Conservation (phyloP, 371 early-diverging fungal species). For the Umbelopsis sp. region DNA sequence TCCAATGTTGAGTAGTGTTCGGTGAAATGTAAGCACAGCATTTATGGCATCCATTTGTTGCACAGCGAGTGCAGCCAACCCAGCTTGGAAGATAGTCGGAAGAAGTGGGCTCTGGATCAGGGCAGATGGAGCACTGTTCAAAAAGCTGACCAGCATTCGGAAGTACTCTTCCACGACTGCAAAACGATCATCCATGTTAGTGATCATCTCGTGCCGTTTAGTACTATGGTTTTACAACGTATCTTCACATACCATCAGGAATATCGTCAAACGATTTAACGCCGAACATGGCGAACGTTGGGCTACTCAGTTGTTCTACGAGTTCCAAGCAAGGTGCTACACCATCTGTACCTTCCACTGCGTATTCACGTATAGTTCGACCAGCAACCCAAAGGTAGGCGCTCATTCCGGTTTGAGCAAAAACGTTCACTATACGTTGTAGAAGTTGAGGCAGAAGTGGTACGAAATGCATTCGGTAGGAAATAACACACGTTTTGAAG, state of each 20-base stretch:
- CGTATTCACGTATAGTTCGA: constrained; percentile 44
- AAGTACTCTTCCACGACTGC: constrained; percentile 75
- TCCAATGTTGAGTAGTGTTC: constrained; percentile 40
- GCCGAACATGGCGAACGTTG: constrained; percentile 62
- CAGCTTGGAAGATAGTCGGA: constrained; percentile 65
- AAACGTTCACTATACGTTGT: constrained; percentile 60
- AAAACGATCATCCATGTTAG: neutral
- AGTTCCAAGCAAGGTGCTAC: constrained; percentile 38
- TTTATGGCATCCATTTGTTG: constrained; percentile 64
- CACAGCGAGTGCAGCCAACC: constrained; percentile 61
- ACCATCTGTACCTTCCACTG: constrained; percentile 41
- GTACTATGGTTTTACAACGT: neutral
- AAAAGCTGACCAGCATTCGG: constrained; percentile 53
- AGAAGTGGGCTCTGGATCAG: constrained; percentile 59
- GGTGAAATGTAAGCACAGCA: constrained; percentile 59
- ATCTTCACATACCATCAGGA: constrained; percentile 61
- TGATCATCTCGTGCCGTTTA: constrained; percentile 13
- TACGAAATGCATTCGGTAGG: constrained; percentile 62
- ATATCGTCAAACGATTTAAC: constrained; percentile 57
- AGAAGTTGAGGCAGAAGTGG: constrained; percentile 58
- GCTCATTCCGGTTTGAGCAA: constrained; percentile 63
- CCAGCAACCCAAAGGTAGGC: constrained; percentile 81
- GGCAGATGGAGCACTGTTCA: constrained; percentile 61
- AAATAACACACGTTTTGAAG: constrained; percentile 65
- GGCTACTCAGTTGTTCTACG: constrained; percentile 59